These are phyloP conservation scores for Wickerhamomyces ciferrii DNA, from an alignment of 805 yeast genomes.

Conservation along the genomic window DNA sequence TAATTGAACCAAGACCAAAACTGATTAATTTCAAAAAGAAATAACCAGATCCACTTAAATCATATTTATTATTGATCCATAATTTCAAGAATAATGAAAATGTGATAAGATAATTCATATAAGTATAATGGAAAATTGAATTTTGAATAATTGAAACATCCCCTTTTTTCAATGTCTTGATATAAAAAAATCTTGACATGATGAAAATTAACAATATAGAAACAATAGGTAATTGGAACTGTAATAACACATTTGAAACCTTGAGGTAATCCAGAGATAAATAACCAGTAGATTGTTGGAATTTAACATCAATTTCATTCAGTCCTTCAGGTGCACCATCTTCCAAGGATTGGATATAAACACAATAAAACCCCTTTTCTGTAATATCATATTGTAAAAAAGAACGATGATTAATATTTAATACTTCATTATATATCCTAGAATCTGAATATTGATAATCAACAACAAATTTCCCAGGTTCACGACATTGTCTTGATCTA, in stretches of 20 bases:
- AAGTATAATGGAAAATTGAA: background rate
- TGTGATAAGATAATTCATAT: background rate
- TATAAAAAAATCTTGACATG: background rate
- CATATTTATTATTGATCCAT: background rate
- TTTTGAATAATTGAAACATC: background rate
- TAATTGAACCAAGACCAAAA: background rate
- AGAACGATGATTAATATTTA: background rate
- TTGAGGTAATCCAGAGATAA: background rate
- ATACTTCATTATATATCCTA: background rate
- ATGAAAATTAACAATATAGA: background rate
- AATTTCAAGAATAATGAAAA: background rate
- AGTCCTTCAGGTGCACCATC: background rate
- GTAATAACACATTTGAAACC: too few species aligned
- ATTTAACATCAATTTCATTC: background rate
- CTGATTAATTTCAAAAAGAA: background rate
- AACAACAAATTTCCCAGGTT: background rate
- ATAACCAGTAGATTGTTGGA: constrained; percentile 1
- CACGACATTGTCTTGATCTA: background rate
- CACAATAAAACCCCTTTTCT: constrained; percentile 1
- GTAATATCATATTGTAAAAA: background rate
- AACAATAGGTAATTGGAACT: background rate
- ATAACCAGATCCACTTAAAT: background rate
- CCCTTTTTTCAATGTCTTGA: background rate
- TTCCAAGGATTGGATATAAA: background rate
- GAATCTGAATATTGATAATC: background rate